Evolutionary conservation across 2,329 filamentous ascomycete genomes (phyloP).

Genomic region (Emmonsia crescens): DNA sequence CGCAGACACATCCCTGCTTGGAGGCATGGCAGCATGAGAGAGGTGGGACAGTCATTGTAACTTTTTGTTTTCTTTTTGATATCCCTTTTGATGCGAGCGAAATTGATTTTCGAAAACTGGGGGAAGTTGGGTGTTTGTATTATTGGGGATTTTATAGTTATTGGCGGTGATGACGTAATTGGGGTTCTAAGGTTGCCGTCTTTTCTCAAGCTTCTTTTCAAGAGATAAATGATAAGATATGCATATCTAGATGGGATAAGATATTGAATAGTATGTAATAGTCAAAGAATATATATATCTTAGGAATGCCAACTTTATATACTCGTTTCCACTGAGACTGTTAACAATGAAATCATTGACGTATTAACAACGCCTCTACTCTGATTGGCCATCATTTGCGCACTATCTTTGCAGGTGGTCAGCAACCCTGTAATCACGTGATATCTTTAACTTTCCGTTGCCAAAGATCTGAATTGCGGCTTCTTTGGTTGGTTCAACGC

Average conservation of each 20-base stretch:
- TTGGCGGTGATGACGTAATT: background rate
- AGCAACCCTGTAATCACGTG: too few relatives aligned
- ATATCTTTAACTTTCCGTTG: too few relatives aligned
- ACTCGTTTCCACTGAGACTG: too few relatives aligned
- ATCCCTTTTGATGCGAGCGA: background rate
- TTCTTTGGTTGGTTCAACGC: background rate
- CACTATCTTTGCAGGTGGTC: too few relatives aligned
- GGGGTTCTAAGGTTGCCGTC: too few relatives aligned
- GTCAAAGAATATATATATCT: too few relatives aligned
- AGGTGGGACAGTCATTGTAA: slow-evolving; percentile 37
- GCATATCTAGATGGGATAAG: too few relatives aligned
- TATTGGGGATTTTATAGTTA: background rate
- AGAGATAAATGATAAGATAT: too few relatives aligned
- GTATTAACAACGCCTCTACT: background rate
- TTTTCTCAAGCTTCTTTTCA: too few relatives aligned
- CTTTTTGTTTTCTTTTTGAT: background rate
- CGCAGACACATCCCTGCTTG: slow-evolving; percentile 46
- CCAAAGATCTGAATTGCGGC: background rate
- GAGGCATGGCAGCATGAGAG: slow-evolving; percentile 50
- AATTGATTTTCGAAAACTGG: background rate
- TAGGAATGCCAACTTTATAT: too few relatives aligned
- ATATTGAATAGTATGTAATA: background rate
- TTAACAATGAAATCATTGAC: background rate
- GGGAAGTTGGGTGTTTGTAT: background rate
- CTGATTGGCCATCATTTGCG: background rate